A percentile compares a stretch with the other conserved stretches of the same genome.
phyloP scores from a whole-genome alignment of 768 basidiomycete species.

The Mycena rebaudengoi region DNA sequence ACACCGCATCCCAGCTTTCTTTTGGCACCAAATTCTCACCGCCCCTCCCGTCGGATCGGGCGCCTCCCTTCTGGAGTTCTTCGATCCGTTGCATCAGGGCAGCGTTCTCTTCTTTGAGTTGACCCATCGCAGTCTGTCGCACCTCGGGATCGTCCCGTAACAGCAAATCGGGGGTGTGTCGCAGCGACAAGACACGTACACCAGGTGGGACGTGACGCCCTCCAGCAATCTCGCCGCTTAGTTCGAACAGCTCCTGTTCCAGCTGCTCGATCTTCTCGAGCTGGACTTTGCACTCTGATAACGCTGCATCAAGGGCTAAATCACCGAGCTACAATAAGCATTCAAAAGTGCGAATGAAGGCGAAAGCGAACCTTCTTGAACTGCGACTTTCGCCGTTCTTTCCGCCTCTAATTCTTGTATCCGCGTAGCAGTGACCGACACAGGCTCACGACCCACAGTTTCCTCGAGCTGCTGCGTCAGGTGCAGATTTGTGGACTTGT shows the following conservation, averaged over 20 bases:
- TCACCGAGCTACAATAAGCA: not conserved
- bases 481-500: conserved; percentile 56
- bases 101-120: conserved; percentile 83
- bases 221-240: conserved; percentile 77
- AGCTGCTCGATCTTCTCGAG: conserved; percentile 70
- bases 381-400: conserved; percentile 44
- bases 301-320: conserved; percentile 55
- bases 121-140: conserved; percentile 76
- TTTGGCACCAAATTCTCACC: conserved; percentile 69
- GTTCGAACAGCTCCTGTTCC: conserved; percentile 81
- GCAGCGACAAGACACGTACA: conserved; percentile 71
- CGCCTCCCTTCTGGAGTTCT: conserved; percentile 61
- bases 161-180: conserved; percentile 83
- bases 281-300: conserved; percentile 45
- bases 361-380: conserved; percentile 49
- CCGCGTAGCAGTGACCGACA: conserved; percentile 46
- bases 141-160: conserved; percentile 68
- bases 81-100: conserved; percentile 75
- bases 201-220: conserved; percentile 81
- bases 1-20: conserved; percentile 79
- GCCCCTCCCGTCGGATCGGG: conserved; percentile 13
- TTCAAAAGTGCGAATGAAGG: not conserved
- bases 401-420: conserved; percentile 47
- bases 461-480: conserved; percentile 60
- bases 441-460: conserved; percentile 45